Base-by-base conservation (phyloP, 2,329 filamentous ascomycete species). In the Chlorencoelia australis region DNA sequence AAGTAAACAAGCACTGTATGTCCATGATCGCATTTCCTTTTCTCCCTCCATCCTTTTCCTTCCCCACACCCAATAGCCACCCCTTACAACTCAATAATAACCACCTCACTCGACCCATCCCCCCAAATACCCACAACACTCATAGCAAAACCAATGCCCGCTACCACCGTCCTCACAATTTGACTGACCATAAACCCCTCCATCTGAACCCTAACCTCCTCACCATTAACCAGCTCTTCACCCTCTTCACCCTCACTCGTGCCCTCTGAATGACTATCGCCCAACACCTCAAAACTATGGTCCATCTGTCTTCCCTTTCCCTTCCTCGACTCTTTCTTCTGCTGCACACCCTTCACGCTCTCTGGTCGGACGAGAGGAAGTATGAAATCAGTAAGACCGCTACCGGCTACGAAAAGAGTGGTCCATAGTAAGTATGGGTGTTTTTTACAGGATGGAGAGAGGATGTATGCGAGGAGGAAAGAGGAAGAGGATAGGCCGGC, bases 371-470 rank as follows among this genome's bases (percentile, higher is more conserved):
- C 13, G 24, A 41, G 25, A 7, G 45, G 47, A 10, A 56, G 33
- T 7, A 56, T 18, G 18, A 47, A 31, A 22, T 56, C 53, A 8
- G 69, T 60, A 26, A 75, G 51, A 16, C 60, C 56, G 38, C 70
- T 67, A 27, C 65, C 64, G 25, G 70, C 66, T 28, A 78, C 73
- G 39, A 87, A 70, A 17, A 86, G 62, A 3, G 79, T 77, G 10
- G 85, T 86, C 76, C 91, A 95, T 41, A 95, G 62, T 17, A 95
- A 76, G 58, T 94, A 96, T 0, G 89, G 89, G 58, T 96, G 89
- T 56, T 82, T 78, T 49, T 74, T 70, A 38, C 77, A 72, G 17
- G 75, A 70, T 0, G 87, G 82, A 2, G 87, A 89, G 47, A 93
- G 66, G 29, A 71, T 59, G 61, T 81, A 95, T 44, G 87, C 84